Base-by-base conservation (phyloP, 805 yeast species). In the Lachancea quebecensis region DNA sequence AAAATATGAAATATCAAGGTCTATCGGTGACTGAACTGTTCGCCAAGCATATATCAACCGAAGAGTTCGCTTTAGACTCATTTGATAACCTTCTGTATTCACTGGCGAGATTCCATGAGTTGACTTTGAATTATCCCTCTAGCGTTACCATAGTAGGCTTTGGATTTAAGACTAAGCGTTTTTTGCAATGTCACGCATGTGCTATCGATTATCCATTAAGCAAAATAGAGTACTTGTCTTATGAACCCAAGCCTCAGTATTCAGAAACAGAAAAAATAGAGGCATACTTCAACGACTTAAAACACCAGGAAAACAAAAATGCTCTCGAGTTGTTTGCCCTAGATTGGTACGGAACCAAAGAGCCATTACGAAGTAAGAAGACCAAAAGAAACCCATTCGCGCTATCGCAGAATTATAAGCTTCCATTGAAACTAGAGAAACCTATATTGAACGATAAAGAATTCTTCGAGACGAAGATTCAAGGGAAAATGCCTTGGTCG, bases 61-160 rank as follows among this genome's bases (percentile, higher is more conserved):
- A 86, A 56, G 90, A 83, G 52, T 82, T 62, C 58, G 88, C 95
- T 0, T 65, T 87, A 34, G 95, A 86, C 60, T 84, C 93, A 1
- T 82, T 82, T 57, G 95, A 86, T 57, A 86, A 86, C 60, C 74
- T 85, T 5, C 48, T 84, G 2, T 84, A 78, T 59, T 77, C 83
- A 51, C 51, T 82, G 2, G 68, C 75, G 31, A 65, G 78, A 42
- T 85, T 71, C 57, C 59, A 72, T 28, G 79, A 81, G 50, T 48
- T 71, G 1, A 58, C 65, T 3, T 67, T 70, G 0, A 17, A 8
- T 1, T 81, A 73, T 49, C 95, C 95, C 0, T 37, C 53, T 0
- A 51, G 51, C 2, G 66, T 85, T 3, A 75, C 79, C 0, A 70
- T 87, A 2, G 75, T 79, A 3, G 93, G 95, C 2, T 85, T 85